A percentile compares a stretch with the other conserved stretches of the same genome.
phyloP scores from a whole-genome alignment of 1,139 yeast species.

The Suhomyces bolitotheri region DNA sequence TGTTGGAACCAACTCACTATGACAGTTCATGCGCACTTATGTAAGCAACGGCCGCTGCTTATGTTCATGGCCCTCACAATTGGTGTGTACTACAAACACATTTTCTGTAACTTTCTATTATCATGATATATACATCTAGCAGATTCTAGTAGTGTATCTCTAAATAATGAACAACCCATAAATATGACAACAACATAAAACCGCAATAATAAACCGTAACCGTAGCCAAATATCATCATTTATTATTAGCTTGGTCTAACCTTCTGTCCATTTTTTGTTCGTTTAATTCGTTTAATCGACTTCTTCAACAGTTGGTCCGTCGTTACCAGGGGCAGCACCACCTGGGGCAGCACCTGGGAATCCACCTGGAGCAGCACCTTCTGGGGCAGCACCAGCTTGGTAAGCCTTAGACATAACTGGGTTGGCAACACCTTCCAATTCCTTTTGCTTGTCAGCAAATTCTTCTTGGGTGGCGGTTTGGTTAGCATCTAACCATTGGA shows the following conservation, averaged over 20 bases:
- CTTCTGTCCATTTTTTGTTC: too few relatives aligned
- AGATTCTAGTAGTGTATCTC: conserved; percentile 6
- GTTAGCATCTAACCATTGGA: conserved; percentile 86
- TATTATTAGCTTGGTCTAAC: conserved; percentile 6
- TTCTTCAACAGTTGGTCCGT: conserved; percentile 93
- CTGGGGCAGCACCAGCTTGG: conserved; percentile 65
- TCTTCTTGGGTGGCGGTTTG: conserved; percentile 87
- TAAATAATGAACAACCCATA: conserved; percentile 7
- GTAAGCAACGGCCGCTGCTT: too few relatives aligned
- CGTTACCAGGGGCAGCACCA: conserved; percentile 64
- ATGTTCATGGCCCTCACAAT: too few relatives aligned
- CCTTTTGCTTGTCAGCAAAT: conserved; percentile 87
- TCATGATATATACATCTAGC: conserved; percentile 11
- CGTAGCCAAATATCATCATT: conserved; percentile 9
- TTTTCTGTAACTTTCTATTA: conserved; percentile 9
- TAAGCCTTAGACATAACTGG: conserved; percentile 93
- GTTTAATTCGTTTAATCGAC: conserved; percentile 59
- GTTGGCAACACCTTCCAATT: conserved; percentile 89
- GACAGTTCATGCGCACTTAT: too few relatives aligned
- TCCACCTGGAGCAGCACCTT: conserved; percentile 63
- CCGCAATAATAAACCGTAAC: conserved; percentile 10
- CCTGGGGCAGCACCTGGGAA: conserved; percentile 66
- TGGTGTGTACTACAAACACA: too few relatives aligned
- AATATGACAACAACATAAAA: conserved; percentile 8
- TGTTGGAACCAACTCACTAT: too few relatives aligned